Conservation (phyloP, 441 rosid genomes). For the Gossypium gossypioides region DNA sequence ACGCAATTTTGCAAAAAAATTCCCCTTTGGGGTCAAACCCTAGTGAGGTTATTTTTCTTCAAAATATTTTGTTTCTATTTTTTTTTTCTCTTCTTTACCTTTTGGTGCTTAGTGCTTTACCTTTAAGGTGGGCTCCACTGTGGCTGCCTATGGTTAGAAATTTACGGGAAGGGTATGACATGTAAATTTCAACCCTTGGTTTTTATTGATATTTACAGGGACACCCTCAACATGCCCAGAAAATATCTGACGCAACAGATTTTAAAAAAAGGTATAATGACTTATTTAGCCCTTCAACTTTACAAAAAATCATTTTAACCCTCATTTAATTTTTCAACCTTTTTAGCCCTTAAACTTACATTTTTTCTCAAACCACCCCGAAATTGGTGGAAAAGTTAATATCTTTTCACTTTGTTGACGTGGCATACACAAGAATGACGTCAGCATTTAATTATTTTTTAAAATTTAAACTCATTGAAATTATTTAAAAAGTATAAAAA, state of each 20-base stretch:
- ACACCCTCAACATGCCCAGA: not conserved
- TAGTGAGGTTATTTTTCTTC: constrained; percentile 9
- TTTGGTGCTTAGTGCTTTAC: not conserved
- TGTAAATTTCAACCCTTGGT: not conserved
- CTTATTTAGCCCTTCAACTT: too few relatives aligned
- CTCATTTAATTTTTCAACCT: too few relatives aligned
- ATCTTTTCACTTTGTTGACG: too few relatives aligned
- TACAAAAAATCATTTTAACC: too few relatives aligned
- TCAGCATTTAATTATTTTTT: too few relatives aligned
- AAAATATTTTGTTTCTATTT: not conserved
- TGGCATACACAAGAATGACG: fast-evolving
- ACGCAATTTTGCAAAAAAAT: constrained; percentile 32
- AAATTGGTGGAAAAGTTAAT: too few relatives aligned
- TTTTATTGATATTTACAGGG: not conserved
- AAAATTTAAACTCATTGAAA: too few relatives aligned
- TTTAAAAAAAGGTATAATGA: too few relatives aligned
- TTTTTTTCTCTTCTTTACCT: not conserved
- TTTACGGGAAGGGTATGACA: not conserved
- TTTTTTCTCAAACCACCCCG: too few relatives aligned
- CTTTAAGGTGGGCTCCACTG: constrained; percentile 1
- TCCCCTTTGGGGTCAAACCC: constrained; percentile 21
- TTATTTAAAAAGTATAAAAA: too few relatives aligned
- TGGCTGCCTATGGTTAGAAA: not conserved
- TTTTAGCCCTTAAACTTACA: too few relatives aligned
- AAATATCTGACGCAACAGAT: too few relatives aligned